Base-by-base conservation (phyloP, 2,329 filamentous ascomycete species). In the Colletotrichum navitas region DNA sequence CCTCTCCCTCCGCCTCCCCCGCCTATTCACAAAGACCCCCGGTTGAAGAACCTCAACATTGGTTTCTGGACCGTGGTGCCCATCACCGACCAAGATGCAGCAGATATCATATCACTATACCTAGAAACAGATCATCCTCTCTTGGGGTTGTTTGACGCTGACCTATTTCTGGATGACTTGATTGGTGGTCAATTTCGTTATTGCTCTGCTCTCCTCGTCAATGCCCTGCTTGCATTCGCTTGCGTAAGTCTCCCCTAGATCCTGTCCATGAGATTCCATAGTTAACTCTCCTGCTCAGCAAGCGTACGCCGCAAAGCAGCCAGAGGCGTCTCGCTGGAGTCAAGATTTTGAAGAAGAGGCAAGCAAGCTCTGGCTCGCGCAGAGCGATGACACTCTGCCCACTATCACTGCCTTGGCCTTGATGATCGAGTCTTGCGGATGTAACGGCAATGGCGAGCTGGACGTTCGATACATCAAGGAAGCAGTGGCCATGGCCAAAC, bases 81-180 rank as follows among this genome's bases (percentile, higher is more conserved):
- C 24, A 75, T 83, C 3, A 64, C 74, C 0, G 76, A 78, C 62
- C 75, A 80, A 7, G 64, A 79, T 18, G 78, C 80, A 49, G 78
- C 78, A 6, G 76, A 74, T 11, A 72, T 74, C 34, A 80, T 83
- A 32, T 82, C 81, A 6, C 72, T 80, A 3, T 82, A 83, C 58
- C 69, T 83, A 4, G 75, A 78, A 67, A 83, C 80, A 2, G 82
- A 84, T 12, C 80, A 83, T 68, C 80, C 81, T 0, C 75, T 83
- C 4, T 72, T 83, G n/a, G 80, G 80, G 1, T 66, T 78, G 0
- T 83, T 83, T 41, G 76, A 81, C 34, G 68, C 81, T 0, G 45
- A 76, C 36, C 68, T 81, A 1, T 82, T 83, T 47, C 70, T 83
- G 14, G 63, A 75, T 14, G 79, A 82, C 63, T 72, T 83, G 5